Conservation (phyloP, 2,329 filamentous ascomycete genomes). For the Pseudocercospora vitis region DNA sequence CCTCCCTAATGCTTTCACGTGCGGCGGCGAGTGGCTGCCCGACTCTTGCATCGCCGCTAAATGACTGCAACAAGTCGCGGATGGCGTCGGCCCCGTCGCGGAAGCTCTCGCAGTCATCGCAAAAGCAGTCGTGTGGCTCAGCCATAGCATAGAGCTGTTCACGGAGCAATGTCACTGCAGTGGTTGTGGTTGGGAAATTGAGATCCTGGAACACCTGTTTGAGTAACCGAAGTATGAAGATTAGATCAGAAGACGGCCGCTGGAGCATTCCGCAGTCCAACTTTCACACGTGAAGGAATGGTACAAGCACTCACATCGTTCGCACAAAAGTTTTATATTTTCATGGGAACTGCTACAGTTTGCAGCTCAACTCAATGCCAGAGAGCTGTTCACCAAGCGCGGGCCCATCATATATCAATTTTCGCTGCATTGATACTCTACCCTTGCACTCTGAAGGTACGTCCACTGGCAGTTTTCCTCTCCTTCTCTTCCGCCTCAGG, state of each 20-base stretch:
- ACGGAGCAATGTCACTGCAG: too few relatives aligned
- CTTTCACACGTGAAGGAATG: not conserved
- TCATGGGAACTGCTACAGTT: not conserved
- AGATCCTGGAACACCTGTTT: too few relatives aligned
- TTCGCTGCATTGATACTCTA: conserved; percentile 13
- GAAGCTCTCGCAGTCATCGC: not conserved
- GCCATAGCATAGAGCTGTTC: too few relatives aligned
- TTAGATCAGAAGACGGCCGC: not conserved
- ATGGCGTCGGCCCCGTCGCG: not conserved
- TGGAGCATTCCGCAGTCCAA: not conserved
- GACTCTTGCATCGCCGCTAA: not conserved
- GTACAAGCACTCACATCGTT: not conserved
- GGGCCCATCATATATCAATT: not conserved
- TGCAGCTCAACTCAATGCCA: not conserved
- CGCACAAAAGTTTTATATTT: too few relatives aligned
- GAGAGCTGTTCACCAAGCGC: not conserved
- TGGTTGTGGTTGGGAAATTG: too few relatives aligned
- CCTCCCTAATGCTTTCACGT: not conserved
- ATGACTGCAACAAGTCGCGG: not conserved
- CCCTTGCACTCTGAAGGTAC: conserved; percentile 74
- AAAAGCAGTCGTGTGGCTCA: not conserved
- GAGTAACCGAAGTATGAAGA: too few relatives aligned
- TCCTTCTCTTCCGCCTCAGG: conserved; percentile 97
- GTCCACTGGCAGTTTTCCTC: conserved; percentile 93
- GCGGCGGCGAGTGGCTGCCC: not conserved